Percentiles rank a stretch among this genome's conserved stretches.
phyloP scores from a whole-genome alignment of 176 grass and related monocot species.

The Bonia amplexicaulis region DNA sequence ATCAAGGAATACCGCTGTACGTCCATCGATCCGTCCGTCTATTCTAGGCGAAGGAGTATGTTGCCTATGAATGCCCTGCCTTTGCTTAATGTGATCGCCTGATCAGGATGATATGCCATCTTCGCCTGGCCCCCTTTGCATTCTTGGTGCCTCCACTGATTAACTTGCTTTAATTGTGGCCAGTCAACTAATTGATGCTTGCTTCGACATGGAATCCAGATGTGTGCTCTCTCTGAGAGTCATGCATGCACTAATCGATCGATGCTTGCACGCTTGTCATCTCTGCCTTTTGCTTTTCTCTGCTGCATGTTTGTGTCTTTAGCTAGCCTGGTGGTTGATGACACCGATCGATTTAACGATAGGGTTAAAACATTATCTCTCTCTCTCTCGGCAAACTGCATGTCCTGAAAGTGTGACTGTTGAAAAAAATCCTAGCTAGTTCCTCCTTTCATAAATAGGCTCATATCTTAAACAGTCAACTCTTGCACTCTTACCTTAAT shows the following conservation, averaged over 20 bases:
- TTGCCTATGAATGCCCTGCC: background rate
- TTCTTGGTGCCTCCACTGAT: conserved; percentile 23
- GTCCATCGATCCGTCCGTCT: background rate
- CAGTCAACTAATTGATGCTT: background rate
- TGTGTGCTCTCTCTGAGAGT: conserved; percentile 7
- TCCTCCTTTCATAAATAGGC: too few species aligned
- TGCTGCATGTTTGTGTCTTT: background rate
- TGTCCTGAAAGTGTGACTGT: too few species aligned
- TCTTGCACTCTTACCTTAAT: background rate
- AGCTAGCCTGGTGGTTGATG: background rate
- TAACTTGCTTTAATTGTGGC: background rate
- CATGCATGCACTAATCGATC: background rate
- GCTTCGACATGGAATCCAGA: conserved; percentile 19
- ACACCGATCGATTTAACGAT: background rate
- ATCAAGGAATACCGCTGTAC: background rate
- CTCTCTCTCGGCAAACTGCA: too few species aligned
- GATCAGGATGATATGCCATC: background rate
- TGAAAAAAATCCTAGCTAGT: too few species aligned
- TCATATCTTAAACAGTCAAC: background rate
- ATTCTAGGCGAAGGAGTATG: background rate
- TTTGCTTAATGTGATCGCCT: background rate
- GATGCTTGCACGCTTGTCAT: conserved; percentile 10
- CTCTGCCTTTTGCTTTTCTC: conserved; percentile 4
- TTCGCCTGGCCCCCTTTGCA: background rate
- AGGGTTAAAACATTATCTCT: too few species aligned